Conservation (phyloP, 1,139 yeast species). For the Sugiyamaella novakii region DNA sequence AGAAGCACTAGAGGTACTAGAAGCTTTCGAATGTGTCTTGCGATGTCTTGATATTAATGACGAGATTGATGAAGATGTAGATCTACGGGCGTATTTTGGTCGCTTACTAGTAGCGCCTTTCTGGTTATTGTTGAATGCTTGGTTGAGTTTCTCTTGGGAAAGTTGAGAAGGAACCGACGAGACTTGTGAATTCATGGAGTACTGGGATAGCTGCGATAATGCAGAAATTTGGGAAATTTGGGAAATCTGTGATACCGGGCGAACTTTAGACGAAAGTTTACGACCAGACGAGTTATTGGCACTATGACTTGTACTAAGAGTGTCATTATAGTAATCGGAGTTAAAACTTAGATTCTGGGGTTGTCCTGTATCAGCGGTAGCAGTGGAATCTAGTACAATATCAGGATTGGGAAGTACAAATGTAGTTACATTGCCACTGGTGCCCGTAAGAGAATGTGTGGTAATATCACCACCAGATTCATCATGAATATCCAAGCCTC, state of each 20-base stretch:
- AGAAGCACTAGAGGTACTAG: slow-evolving; percentile 40
- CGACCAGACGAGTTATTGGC: not conserved
- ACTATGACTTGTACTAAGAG: not conserved
- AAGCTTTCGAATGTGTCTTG: slow-evolving; percentile 37
- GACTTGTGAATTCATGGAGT: slow-evolving; percentile 36
- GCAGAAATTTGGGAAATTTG: slow-evolving; percentile 67
- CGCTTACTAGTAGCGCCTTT: slow-evolving; percentile 15
- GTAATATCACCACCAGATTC: slow-evolving; percentile 8
- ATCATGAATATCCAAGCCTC: slow-evolving; percentile 4
- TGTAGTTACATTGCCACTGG: not conserved
- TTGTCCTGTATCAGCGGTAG: not conserved
- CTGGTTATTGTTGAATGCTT: slow-evolving; percentile 7
- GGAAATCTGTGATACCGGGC: slow-evolving; percentile 70
- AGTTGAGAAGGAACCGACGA: slow-evolving; percentile 33
- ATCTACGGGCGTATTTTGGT: slow-evolving; percentile 35
- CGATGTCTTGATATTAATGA: slow-evolving; percentile 34
- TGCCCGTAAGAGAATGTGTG: not conserved
- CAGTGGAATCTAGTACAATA: not conserved
- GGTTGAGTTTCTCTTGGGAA: slow-evolving; percentile 27
- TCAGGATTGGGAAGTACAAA: not conserved
- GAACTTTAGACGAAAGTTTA: slow-evolving; percentile 28
- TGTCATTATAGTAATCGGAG: slow-evolving; percentile 11
- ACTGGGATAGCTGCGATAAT: slow-evolving; percentile 57
- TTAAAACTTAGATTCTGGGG: not conserved
- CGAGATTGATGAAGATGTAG: slow-evolving; percentile 42